Evolutionary conservation across 208 protist genomes (phyloP).

Genomic region (Trypanosoma cruzi): DNA sequence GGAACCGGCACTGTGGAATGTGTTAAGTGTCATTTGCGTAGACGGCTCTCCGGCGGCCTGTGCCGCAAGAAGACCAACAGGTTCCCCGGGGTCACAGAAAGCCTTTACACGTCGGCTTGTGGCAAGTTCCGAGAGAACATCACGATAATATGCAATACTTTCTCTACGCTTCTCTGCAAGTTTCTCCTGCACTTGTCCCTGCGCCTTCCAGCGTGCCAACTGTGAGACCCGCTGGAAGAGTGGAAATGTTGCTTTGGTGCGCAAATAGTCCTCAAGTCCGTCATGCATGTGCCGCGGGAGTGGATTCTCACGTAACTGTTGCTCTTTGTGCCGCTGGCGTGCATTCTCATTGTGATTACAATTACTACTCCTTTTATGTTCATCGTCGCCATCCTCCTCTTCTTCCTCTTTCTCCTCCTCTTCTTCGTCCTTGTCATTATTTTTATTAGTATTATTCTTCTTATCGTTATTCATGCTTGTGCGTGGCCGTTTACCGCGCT

Average conservation of each 20-base stretch:
- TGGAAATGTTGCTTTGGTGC: slow-evolving; percentile 57
- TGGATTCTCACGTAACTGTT: slow-evolving; percentile 44
- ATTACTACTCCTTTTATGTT: slow-evolving; percentile 24
- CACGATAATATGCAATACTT: slow-evolving; percentile 59
- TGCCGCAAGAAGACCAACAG: slow-evolving; percentile 97
- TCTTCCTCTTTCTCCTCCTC: slow-evolving; percentile 26
- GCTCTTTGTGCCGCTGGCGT: slow-evolving; percentile 35
- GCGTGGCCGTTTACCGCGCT: slow-evolving; percentile 22
- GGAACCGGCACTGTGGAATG: slow-evolving; percentile 99
- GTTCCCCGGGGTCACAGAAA: slow-evolving; percentile 94
- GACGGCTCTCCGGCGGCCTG: slow-evolving; percentile 99
- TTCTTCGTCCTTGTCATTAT: neutral
- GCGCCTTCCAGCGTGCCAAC: slow-evolving; percentile 69
- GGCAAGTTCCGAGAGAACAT: slow-evolving; percentile 64
- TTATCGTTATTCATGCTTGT: neutral
- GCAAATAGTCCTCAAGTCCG: slow-evolving; percentile 53
- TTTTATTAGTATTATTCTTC: slow-evolving; percentile 11
- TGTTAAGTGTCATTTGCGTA: slow-evolving; percentile 99
- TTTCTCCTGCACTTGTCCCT: slow-evolving; percentile 48
- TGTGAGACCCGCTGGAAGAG: slow-evolving; percentile 82
- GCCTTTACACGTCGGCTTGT: slow-evolving; percentile 53
- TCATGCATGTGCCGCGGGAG: slow-evolving; percentile 51
- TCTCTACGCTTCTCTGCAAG: slow-evolving; percentile 61
- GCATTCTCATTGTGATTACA: slow-evolving; percentile 19
- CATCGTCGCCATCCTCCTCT: slow-evolving; percentile 13